A percentile compares a stretch with the other conserved stretches of the same genome.
These are phyloP conservation scores for Camellia japonica DNA, from an alignment of 148 eudicot species.

Conservation along the genomic window DNA sequence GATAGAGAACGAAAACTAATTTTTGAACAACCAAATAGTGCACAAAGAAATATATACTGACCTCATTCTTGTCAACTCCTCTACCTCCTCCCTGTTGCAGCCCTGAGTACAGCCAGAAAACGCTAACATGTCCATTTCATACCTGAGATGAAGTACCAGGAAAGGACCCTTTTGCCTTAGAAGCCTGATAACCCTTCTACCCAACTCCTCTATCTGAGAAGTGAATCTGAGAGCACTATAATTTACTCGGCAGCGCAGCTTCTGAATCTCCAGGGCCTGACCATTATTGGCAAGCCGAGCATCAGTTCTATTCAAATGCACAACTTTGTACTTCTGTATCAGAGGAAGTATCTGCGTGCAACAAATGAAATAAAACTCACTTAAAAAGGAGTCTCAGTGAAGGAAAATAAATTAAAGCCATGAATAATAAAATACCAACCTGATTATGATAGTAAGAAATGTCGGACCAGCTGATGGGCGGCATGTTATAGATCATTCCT, in stretches of 20 bases:
- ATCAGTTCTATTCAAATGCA: conserved; percentile 89
- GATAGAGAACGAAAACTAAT: neutral
- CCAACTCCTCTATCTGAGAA: conserved; percentile 84
- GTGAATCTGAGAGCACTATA: conserved; percentile 74
- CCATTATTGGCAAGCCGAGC: conserved; percentile 88
- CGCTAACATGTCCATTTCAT: conserved; percentile 97
- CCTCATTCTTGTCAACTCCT: conserved; percentile 93
- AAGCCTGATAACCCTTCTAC: conserved; percentile 64
- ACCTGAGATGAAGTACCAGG: conserved; percentile 86
- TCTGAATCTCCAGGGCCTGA: conserved; percentile 69
- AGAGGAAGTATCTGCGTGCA: conserved; percentile 75
- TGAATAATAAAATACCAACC: conserved; percentile 31
- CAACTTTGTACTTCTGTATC: conserved; percentile 71
- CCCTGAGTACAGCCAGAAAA: conserved; percentile 96
- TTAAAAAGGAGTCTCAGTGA: neutral
- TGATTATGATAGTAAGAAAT: conserved; percentile 79
- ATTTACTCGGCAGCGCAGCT: conserved; percentile 87
- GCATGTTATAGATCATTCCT: conserved; percentile 66
- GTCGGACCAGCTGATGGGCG: conserved; percentile 94
- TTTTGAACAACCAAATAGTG: neutral
- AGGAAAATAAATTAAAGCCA: neutral
- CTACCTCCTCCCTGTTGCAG: conserved; percentile 75
- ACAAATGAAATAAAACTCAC: conserved; percentile 4
- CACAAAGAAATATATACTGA: conserved; percentile 21
- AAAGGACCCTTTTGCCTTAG: conserved; percentile 80